These are phyloP conservation scores for Acacia melanoxylon DNA, from an alignment of 306 rosid genomes.

Conservation along the genomic window DNA sequence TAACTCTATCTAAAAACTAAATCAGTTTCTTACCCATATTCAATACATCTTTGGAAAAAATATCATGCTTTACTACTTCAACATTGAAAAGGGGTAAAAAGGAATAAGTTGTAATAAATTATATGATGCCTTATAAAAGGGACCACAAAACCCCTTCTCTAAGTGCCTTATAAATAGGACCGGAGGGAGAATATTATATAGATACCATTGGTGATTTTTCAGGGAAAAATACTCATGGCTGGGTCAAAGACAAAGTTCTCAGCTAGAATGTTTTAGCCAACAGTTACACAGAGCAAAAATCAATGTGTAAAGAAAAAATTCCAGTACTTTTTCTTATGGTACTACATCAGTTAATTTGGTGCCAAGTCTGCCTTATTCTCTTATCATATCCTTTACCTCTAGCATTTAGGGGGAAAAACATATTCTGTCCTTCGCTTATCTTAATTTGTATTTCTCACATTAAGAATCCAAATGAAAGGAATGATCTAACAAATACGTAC, in stretches of 20 bases:
- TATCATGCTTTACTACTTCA: too few species aligned
- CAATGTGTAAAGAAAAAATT: slow-evolving; percentile 14
- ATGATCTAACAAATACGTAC: slow-evolving; percentile 46
- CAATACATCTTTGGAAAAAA: too few species aligned
- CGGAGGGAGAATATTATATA: neutral
- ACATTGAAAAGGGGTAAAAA: too few species aligned
- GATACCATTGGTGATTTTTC: slow-evolving; percentile 6
- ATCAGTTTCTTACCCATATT: too few species aligned
- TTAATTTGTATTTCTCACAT: slow-evolving; percentile 7
- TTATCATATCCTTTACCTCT: neutral
- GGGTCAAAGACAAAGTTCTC: neutral
- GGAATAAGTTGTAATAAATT: too few species aligned
- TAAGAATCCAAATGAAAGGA: slow-evolving; percentile 15
- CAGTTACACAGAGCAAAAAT: slow-evolving; percentile 8
- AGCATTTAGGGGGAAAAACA: neutral
- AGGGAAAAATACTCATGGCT: neutral
- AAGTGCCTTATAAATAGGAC: too few species aligned
- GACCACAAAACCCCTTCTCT: too few species aligned
- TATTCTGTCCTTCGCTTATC: neutral
- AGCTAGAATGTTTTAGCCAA: slow-evolving; percentile 22
- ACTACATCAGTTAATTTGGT: neutral
- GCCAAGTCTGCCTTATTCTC: neutral
- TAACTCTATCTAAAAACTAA: too few species aligned
- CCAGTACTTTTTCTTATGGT: neutral
- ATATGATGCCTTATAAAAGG: too few species aligned